phyloP scores from a whole-genome alignment of 495 filamentous ascomycete genomes.

The Aspergillus cristatus region DNA sequence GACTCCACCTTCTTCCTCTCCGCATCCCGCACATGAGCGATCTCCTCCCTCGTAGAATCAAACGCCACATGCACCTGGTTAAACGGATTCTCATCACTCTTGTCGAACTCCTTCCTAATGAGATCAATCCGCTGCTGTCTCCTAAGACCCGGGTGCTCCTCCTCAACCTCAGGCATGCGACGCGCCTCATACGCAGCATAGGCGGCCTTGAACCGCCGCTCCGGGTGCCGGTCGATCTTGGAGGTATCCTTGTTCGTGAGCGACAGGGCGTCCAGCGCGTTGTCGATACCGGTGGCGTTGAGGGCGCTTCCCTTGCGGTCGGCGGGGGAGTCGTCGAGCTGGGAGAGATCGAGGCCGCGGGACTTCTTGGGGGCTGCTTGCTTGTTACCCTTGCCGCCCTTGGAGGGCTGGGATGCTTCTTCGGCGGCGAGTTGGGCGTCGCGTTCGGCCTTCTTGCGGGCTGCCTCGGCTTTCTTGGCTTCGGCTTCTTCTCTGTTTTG shows the following conservation, averaged over 20 bases:
- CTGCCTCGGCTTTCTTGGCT: conserved; percentile 75
- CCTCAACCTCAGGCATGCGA: conserved; percentile 74
- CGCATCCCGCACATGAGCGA: conserved; percentile 50
- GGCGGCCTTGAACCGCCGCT: conserved; percentile 77
- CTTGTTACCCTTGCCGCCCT: conserved; percentile 45
- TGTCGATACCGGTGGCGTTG: conserved; percentile 80
- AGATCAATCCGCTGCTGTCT: conserved; percentile 70
- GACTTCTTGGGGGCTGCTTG: conserved; percentile 62
- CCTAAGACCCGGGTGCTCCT: conserved; percentile 68
- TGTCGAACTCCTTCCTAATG: conserved; percentile 83
- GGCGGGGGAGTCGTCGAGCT: conserved; percentile 48
- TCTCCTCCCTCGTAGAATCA: conserved; percentile 72
- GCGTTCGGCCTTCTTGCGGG: conserved; percentile 79
- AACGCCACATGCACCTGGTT: conserved; percentile 67
- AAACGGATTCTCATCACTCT: conserved; percentile 86
- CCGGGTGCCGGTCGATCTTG: conserved; percentile 80
- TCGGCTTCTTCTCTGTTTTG: conserved; percentile 66
- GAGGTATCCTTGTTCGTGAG: conserved; percentile 44
- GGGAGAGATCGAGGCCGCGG: conserved; percentile 56
- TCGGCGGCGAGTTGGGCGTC: conserved; percentile 78
- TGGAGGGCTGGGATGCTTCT: conserved; percentile 53
- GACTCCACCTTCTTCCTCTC: conserved; percentile 71
- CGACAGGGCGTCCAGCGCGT: conserved; percentile 75
- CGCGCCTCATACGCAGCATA: conserved; percentile 79
- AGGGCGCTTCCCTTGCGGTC: conserved; percentile 44